phyloP scores from a whole-genome alignment of 2,329 filamentous ascomycete species.

The Neurospora crassa region DNA sequence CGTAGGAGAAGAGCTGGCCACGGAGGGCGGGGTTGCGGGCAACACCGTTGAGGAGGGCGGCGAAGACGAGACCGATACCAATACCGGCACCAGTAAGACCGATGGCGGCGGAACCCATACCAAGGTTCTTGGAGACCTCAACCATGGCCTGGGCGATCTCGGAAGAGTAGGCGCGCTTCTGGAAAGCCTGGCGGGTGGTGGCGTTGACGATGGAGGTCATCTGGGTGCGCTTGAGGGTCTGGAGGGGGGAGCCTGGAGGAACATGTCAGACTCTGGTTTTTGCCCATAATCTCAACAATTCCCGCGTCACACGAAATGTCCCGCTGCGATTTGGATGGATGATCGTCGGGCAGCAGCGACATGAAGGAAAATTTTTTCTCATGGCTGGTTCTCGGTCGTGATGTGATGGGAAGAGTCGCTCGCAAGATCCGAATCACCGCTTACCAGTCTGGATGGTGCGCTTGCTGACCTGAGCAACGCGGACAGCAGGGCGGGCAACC shows the following conservation, averaged over 20 bases:
- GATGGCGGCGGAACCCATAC: conserved; percentile 83
- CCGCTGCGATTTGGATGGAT: conserved; percentile 9
- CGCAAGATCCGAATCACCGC: conserved; percentile 21
- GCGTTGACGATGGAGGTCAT: conserved; percentile 56
- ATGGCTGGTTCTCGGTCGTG: neutral
- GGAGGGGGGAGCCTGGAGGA: conserved; percentile 48
- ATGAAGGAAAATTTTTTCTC: conserved; percentile 1
- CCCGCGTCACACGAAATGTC: conserved; percentile 7
- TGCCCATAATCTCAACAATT: neutral
- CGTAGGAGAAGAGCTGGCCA: conserved; percentile 92
- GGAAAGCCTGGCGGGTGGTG: conserved; percentile 55
- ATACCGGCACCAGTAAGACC: conserved; percentile 90
- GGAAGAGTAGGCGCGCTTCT: conserved; percentile 67
- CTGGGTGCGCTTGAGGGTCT: conserved; percentile 68
- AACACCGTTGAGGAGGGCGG: conserved; percentile 77
- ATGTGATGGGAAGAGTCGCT: conserved; percentile 1
- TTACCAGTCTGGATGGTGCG: conserved; percentile 63
- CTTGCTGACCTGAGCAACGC: conserved; percentile 59
- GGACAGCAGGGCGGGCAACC: conserved; percentile 68
- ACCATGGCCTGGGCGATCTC: conserved; percentile 84
- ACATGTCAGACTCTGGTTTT: conserved; percentile 4
- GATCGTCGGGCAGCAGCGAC: conserved; percentile 4
- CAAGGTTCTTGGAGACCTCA: conserved; percentile 83
- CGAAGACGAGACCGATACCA: conserved; percentile 93
- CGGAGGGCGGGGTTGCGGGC: conserved; percentile 91